phyloP scores from a whole-genome alignment of 2,329 filamentous ascomycete genomes.

The Diaporthe aspalathi region DNA sequence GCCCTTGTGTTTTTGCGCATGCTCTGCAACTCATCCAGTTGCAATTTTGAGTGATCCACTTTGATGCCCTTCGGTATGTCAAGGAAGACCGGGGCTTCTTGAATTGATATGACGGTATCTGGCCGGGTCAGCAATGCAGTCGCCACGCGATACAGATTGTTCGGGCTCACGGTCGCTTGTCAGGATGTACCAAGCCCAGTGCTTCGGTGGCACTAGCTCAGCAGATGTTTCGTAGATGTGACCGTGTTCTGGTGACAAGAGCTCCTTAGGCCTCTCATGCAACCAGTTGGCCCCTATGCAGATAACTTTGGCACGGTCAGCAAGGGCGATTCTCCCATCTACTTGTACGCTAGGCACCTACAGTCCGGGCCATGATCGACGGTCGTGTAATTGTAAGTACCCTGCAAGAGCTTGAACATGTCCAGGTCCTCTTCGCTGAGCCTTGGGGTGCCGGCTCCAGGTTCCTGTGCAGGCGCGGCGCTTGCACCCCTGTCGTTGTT shows the following conservation, averaged over 20 bases:
- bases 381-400: conserved; percentile 81
- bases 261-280: conserved; percentile 52
- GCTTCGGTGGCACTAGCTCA: conserved; percentile 53
- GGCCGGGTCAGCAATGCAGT: conserved; percentile 38
- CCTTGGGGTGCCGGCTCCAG: no score
- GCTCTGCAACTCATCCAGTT: conserved; percentile 46
- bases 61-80: conserved; percentile 45
- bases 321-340: neutral
- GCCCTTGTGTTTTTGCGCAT: conserved; percentile 54
- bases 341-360: conserved; percentile 48
- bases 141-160: neutral
- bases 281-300: conserved; percentile 79
- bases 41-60: conserved; percentile 42
- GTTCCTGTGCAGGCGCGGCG: neutral
- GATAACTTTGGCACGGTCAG: conserved; percentile 59
- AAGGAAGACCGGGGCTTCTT: conserved; percentile 63
- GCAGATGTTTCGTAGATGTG: conserved; percentile 22
- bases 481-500: neutral
- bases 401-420: conserved; percentile 67
- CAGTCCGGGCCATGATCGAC: conserved; percentile 76
- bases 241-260: neutral
- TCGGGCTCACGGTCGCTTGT: conserved; percentile 69
- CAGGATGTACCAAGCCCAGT: conserved; percentile 78
- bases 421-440: conserved; percentile 46
- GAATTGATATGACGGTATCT: conserved; percentile 77